Conservation (phyloP, 306 rosid genomes). For the Medicago lupulina region DNA sequence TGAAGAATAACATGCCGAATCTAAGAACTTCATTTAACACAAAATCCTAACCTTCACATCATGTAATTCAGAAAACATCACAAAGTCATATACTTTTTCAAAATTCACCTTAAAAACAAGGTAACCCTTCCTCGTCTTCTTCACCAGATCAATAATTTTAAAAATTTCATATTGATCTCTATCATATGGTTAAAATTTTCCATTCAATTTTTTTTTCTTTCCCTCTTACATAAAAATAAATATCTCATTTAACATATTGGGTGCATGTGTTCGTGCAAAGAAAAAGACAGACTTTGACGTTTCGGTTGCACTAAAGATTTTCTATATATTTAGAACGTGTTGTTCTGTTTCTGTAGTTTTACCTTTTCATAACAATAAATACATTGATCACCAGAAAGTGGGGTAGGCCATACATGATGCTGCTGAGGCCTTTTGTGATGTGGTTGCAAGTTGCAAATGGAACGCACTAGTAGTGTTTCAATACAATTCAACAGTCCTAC, state of each 20-base stretch:
- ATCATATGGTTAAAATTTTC: too few species aligned
- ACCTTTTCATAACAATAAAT: constrained; percentile 49
- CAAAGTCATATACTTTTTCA: too few species aligned
- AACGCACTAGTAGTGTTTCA: constrained; percentile 24
- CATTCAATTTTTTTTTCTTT: too few species aligned
- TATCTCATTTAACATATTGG: background rate
- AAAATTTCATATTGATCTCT: too few species aligned
- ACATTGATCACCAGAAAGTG: constrained; percentile 44
- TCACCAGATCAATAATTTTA: too few species aligned
- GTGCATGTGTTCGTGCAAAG: background rate
- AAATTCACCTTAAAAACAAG: too few species aligned
- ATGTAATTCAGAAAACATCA: too few species aligned
- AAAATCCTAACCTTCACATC: too few species aligned
- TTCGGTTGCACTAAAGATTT: constrained; percentile 45
- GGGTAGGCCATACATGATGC: constrained; percentile 43
- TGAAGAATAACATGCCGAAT: too few species aligned
- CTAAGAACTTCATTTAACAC: too few species aligned
- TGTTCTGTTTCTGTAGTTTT: constrained; percentile 37
- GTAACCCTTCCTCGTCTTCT: too few species aligned
- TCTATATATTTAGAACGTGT: constrained; percentile 39
- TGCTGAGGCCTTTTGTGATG: constrained; percentile 47
- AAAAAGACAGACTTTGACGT: constrained; percentile 44
- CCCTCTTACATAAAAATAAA: background rate
- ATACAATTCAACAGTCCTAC: constrained; percentile 23
- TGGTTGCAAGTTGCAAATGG: constrained; percentile 26